Percentiles rank a stretch among this genome's conserved stretches.
phyloP scores from a whole-genome alignment of 1,284 basidiomycete genomes.

The Cryptococcus sp. region DNA sequence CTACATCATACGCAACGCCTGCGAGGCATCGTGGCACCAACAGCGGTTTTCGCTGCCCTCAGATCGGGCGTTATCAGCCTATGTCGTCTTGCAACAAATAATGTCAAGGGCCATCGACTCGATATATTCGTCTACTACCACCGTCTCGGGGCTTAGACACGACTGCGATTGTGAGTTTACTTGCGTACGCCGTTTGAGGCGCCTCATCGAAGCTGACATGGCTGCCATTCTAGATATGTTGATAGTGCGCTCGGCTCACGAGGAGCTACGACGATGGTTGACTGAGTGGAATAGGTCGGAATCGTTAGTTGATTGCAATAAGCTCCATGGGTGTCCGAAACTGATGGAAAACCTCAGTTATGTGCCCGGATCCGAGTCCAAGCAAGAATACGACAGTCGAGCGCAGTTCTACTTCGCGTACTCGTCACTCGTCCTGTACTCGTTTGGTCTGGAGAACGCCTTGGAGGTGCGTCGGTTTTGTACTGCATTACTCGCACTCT shows the following conservation, averaged over 20 bases:
- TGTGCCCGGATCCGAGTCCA: constrained; percentile 5
- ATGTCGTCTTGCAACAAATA: constrained; percentile 75
- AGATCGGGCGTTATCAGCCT: constrained; percentile 58
- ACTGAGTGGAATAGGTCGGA: constrained; percentile 37
- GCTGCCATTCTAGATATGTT: constrained; percentile 35
- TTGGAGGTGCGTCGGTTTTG: constrained; percentile 63
- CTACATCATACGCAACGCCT: constrained; percentile 82
- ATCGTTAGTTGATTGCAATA: constrained; percentile 7
- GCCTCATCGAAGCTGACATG: constrained; percentile 57
- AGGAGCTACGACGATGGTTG: constrained; percentile 47
- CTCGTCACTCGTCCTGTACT: constrained; percentile 82
- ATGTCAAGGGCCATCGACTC: constrained; percentile 86
- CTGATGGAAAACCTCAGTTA: background rate
- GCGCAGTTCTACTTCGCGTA: constrained; percentile 80
- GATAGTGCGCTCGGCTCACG: constrained; percentile 48
- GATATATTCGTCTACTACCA: constrained; percentile 79
- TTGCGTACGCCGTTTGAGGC: background rate
- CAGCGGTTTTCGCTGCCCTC: constrained; percentile 64
- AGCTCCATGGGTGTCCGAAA: background rate
- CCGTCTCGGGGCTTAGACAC: constrained; percentile 79
- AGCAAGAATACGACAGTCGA: constrained; percentile 37
- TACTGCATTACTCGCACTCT: background rate
- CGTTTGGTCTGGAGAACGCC: constrained; percentile 92
- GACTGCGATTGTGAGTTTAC: constrained; percentile 73
- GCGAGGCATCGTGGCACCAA: constrained; percentile 64